Conservation (phyloP, 2,329 filamentous ascomycete species). For the Stemphylium vesicarium region DNA sequence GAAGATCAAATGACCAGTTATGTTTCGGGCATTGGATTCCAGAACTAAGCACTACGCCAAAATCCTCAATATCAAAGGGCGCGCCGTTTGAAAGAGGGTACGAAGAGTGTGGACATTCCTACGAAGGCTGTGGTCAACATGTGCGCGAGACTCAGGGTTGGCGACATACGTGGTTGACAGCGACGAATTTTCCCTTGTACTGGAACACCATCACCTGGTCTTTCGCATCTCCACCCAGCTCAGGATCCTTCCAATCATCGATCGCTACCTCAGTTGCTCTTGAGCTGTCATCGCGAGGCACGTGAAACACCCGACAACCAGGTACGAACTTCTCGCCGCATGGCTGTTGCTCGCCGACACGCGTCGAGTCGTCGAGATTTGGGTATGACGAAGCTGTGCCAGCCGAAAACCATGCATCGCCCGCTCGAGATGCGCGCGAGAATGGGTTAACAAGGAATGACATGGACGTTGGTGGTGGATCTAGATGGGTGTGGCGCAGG, state of each 20-base stretch:
- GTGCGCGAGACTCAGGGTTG: too few relatives aligned
- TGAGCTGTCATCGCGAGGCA: constrained; percentile 31
- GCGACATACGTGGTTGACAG: constrained; percentile 67
- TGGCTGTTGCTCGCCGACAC: constrained; percentile 23
- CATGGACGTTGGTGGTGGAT: constrained; percentile 10
- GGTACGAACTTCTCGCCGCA: constrained; percentile 21
- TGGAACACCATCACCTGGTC: constrained; percentile 71
- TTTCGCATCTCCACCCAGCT: constrained; percentile 37
- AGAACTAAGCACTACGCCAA: constrained; percentile 67
- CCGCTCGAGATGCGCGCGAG: constrained; percentile 25
- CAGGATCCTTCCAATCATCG: constrained; percentile 36
- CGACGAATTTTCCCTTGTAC: constrained; percentile 69
- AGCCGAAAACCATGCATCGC: constrained; percentile 33
- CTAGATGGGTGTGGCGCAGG: constrained; percentile 1
- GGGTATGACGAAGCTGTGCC: constrained; percentile 30
- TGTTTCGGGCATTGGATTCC: constrained; percentile 73
- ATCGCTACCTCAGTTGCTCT: constrained; percentile 24
- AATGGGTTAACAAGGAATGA: constrained; percentile 32
- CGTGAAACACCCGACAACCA: constrained; percentile 34
- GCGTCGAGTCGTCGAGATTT: constrained; percentile 17
- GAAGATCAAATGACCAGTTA: constrained; percentile 73
- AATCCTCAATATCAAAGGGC: constrained; percentile 75
- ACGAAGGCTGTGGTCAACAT: neutral
- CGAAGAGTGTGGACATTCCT: constrained; percentile 68
- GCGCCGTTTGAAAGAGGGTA: constrained; percentile 69